Percentiles rank a stretch among this genome's conserved stretches.
Evolutionary conservation across 2,329 filamentous ascomycete genomes (phyloP).

Genomic region (Venturia oleaginea): DNA sequence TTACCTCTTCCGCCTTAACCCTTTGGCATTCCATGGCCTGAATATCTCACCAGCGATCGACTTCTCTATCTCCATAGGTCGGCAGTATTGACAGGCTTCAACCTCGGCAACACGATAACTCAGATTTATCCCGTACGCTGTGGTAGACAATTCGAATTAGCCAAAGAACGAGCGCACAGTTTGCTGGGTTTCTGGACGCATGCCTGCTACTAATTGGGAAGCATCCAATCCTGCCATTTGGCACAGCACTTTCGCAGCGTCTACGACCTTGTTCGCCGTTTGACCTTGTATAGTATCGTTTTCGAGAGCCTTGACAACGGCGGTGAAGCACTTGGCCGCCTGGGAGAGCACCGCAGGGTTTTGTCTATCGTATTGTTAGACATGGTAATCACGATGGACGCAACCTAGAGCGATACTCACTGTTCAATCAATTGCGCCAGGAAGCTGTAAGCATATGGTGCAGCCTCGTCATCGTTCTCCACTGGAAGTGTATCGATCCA

Average conservation of each 20-base stretch:
- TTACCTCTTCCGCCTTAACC: not conserved
- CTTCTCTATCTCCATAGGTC: not conserved
- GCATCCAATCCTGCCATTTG: slow-evolving; percentile 65
- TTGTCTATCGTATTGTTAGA: slow-evolving; percentile 52
- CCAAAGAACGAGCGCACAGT: slow-evolving; percentile 47
- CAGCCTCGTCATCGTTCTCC: slow-evolving; percentile 91
- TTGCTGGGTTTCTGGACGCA: slow-evolving; percentile 72
- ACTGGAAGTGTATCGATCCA: slow-evolving; percentile 92
- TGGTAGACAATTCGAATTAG: not conserved
- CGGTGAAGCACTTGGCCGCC: slow-evolving; percentile 72
- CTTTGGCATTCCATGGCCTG: not conserved
- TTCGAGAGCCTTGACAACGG: slow-evolving; percentile 81
- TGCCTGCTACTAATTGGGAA: slow-evolving; percentile 62
- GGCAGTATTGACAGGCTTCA: not conserved
- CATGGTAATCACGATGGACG: slow-evolving; percentile 11
- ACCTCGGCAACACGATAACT: not conserved
- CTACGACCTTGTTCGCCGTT: slow-evolving; percentile 67
- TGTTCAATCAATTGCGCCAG: slow-evolving; percentile 84
- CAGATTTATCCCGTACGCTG: not conserved
- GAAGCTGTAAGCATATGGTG: slow-evolving; percentile 91
- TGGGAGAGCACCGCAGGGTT: slow-evolving; percentile 72
- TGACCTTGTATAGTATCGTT: slow-evolving; percentile 82
- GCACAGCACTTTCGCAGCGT: slow-evolving; percentile 69
- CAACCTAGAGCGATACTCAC: slow-evolving; percentile 50
- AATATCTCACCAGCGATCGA: not conserved